Base-by-base conservation (phyloP, 768 basidiomycete genomes). In the Xerocomus brunneocitrinus region DNA sequence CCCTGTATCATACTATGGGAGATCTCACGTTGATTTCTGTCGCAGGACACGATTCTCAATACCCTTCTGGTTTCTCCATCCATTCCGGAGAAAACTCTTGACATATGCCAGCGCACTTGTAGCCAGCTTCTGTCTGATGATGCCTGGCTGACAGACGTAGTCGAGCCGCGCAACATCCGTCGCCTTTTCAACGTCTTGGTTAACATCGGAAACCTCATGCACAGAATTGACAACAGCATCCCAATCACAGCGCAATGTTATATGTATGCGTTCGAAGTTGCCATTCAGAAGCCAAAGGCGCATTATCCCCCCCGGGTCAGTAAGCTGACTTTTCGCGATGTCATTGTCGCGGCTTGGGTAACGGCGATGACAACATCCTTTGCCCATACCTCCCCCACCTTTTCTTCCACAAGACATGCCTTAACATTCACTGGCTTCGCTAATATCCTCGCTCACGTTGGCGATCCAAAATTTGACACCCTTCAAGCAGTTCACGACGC, bases 131-230 rank as follows among this genome's bases (percentile, higher is more conserved):
- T 69, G 46, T 65, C 65, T 12, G 60, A 59, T 28, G 61, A 69
- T 28, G 56, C 56, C 28, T 60, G 58, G 59, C 45, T 66, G 31
- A 59, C 59, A 32, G 41, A 65, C 31, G 32, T 57, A 14, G 57
- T 61, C 30, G 58, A 72, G 8, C 60, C 64, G 25, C 61, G 51
- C 49, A 75, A 73, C 48, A 58, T 71, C 4, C 76, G 74, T 50
- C 73, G 76, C 6, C 61, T 79, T 7, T 77, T 78, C 59, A 75
- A 75, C 59, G 69, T 78, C 38, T 64, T 77, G 41, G 73, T 75
- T 53, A 75, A 72, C 19, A 68, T 68, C 40, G 74, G 72, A 22
- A 76, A 72, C 27, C 64, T 71, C 52, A 62, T 65, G 59, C 69
- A 67, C 31, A 66, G 53, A 50, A 60, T 57, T 55, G 62, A 68